Base-by-base conservation (phyloP, 371 early-diverging fungal species). In the Circinella minor region DNA sequence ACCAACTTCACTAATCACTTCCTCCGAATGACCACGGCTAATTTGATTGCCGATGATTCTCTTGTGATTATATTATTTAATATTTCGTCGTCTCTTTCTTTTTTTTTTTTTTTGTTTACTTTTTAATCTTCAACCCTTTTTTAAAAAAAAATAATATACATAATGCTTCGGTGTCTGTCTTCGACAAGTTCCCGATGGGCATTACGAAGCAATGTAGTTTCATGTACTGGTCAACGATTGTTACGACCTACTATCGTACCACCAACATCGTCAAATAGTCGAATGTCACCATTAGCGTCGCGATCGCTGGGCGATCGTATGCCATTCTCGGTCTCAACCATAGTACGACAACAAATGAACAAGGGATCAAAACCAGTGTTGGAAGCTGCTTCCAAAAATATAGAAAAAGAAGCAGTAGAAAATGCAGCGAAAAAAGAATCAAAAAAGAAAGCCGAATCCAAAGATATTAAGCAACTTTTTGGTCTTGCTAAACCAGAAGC, bases 401-500 rank as follows among this genome's bases (percentile, higher is more conserved):
- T 27, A 27, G 57, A 18, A 65, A 67, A 68, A 27, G 38, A 65
- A 70, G 62, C 51, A 54, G 57, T 34, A 9, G 36, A 57, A 7
- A 57, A 57, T 0, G 57, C 57, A 51, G 51, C 51, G 4, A 57
- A 27, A 27, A 27, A 57, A 57, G 34, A 34, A 6, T 0, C 6
- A 55, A 71, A 65, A 20, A 73, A 70, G 61, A 47, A 65, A 13
- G 27, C 67, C 37, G 73, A 76, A n/a, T 13, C 59, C 1, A 62
- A 70, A 14, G 80, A 82, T 67, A 62, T 78, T 4, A 75, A 70
- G 36, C 78, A 81, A 9, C 67, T 86, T 36, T 78, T 86, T 68
- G 49, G 65, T 9, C 66, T 86, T 11, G 84, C 86, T 4, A 79
- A 74, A 54, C 82, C 83, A 3, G 86, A 86, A 71, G 70, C 75